A percentile compares a stretch with the other conserved stretches of the same genome.
These are phyloP conservation scores for Mentha longifolia DNA, from an alignment of 257 asterid genomes.

Conservation along the genomic window DNA sequence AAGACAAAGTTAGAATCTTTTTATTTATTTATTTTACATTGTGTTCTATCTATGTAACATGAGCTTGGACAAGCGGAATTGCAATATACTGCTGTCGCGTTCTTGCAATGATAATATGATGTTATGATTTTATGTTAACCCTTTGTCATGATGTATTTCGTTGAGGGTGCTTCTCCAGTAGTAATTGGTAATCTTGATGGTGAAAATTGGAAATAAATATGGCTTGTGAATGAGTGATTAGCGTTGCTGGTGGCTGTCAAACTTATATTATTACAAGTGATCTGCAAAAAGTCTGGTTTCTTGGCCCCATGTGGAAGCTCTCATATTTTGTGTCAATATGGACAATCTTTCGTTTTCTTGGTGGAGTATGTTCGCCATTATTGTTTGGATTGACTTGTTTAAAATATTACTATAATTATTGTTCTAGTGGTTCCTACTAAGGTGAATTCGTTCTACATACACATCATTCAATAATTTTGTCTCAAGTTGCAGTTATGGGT, in stretches of 20 bases:
- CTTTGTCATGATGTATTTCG: neutral
- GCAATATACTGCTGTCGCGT: slow-evolving; percentile 28
- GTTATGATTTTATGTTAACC: slow-evolving; percentile 7
- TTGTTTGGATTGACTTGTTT: slow-evolving; percentile 1
- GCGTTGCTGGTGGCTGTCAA: slow-evolving; percentile 9
- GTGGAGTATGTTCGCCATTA: slow-evolving; percentile 29
- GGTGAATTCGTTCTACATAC: neutral
- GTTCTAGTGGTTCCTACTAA: neutral
- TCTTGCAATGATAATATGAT: slow-evolving; percentile 21
- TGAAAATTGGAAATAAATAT: neutral
- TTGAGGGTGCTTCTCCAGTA: neutral
- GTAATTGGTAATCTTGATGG: slow-evolving; percentile 1
- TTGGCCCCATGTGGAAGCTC: slow-evolving; percentile 7
- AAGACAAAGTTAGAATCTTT: slow-evolving; percentile 16
- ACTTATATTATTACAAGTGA: neutral
- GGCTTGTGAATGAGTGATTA: slow-evolving; percentile 13
- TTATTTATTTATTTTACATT: neutral
- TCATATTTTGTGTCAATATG: neutral
- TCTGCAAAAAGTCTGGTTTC: slow-evolving; percentile 23
- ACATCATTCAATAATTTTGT: neutral
- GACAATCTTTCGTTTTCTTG: slow-evolving; percentile 17
- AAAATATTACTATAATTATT: neutral
- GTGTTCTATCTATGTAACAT: slow-evolving; percentile 35
- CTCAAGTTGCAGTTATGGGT: neutral
- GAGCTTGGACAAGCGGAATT: slow-evolving; percentile 15